A percentile compares a stretch with the other conserved stretches of the same genome.
These are phyloP conservation scores for Chlamydomonas eustigma DNA, from an alignment of 139 green algal species.

Conservation along the genomic window DNA sequence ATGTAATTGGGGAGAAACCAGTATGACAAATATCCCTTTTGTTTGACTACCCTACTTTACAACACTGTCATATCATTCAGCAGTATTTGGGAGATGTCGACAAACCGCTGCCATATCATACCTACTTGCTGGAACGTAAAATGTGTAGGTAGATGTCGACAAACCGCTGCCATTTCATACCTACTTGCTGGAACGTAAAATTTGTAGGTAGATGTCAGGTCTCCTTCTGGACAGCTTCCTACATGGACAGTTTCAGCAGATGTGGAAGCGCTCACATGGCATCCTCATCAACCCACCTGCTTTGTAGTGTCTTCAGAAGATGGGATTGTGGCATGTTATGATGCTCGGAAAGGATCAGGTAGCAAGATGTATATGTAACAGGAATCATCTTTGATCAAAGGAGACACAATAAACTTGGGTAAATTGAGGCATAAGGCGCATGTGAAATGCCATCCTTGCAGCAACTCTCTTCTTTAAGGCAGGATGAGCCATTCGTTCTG, in stretches of 20 bases:
- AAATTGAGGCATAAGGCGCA: neutral
- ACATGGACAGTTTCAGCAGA: slow-evolving; percentile 71
- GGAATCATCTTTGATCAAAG: too few species aligned
- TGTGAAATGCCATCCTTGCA: neutral
- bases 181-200: neutral
- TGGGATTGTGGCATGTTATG: slow-evolving; percentile 63
- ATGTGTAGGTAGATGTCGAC: too few species aligned
- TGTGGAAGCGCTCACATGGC: slow-evolving; percentile 85
- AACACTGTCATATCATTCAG: too few species aligned
- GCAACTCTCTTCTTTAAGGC: neutral
- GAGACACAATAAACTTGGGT: neutral
- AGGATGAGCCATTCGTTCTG: too few species aligned
- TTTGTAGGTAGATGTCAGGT: slow-evolving; percentile 64
- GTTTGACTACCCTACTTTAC: too few species aligned
- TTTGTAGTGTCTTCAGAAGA: slow-evolving; percentile 89
- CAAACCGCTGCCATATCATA: neutral
- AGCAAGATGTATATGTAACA: too few species aligned
- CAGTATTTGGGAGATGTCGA: too few species aligned
- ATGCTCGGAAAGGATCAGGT: slow-evolving; percentile 60
- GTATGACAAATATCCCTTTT: too few species aligned
- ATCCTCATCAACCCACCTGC: slow-evolving; percentile 62
- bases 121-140: slow-evolving; percentile 11
- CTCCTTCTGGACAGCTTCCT: slow-evolving; percentile 26
- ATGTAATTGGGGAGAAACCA: too few species aligned
- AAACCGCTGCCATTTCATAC: neutral